Evolutionary conservation across 768 basidiomycete genomes (phyloP).

Genomic region (Hygrophorus pudorinus): DNA sequence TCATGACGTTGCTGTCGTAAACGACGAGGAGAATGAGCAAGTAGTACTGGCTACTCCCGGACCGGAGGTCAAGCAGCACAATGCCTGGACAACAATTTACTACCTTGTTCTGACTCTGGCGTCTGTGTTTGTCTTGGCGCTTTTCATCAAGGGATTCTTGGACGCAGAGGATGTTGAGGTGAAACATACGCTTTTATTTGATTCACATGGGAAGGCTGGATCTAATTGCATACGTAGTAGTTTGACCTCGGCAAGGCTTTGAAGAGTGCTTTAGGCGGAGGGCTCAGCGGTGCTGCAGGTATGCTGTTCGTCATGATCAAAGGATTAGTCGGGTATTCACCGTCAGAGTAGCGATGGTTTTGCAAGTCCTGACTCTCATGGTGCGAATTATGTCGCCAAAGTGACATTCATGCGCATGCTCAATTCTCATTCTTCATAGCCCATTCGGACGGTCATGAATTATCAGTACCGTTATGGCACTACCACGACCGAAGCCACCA

Average conservation of each 20-base stretch:
- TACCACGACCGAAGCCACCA: slow-evolving; percentile 50
- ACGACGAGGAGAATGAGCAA: too few species aligned
- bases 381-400: slow-evolving; percentile 15
- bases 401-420: background rate
- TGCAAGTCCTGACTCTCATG: slow-evolving; percentile 90
- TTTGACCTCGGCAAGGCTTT: slow-evolving; percentile 76
- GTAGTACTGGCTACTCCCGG: background rate
- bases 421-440: slow-evolving; percentile 42
- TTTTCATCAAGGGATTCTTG: slow-evolving; percentile 64
- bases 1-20: too few species aligned
- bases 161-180: slow-evolving; percentile 62
- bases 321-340: slow-evolving; percentile 1
- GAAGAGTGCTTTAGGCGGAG: slow-evolving; percentile 80
- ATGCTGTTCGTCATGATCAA: slow-evolving; percentile 6
- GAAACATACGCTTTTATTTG: background rate
- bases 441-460: slow-evolving; percentile 96
- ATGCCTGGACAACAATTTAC: slow-evolving; percentile 9
- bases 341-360: slow-evolving; percentile 63
- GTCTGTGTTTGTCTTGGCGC: slow-evolving; percentile 28
- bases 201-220: background rate
- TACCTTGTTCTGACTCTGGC: slow-evolving; percentile 26
- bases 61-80: background rate
- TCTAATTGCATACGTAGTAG: slow-evolving; percentile 25
- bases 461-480: slow-evolving; percentile 91
- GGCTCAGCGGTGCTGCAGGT: slow-evolving; percentile 79